phyloP scores from a whole-genome alignment of 2,329 filamentous ascomycete species.

The Samsoniella hepiali region DNA sequence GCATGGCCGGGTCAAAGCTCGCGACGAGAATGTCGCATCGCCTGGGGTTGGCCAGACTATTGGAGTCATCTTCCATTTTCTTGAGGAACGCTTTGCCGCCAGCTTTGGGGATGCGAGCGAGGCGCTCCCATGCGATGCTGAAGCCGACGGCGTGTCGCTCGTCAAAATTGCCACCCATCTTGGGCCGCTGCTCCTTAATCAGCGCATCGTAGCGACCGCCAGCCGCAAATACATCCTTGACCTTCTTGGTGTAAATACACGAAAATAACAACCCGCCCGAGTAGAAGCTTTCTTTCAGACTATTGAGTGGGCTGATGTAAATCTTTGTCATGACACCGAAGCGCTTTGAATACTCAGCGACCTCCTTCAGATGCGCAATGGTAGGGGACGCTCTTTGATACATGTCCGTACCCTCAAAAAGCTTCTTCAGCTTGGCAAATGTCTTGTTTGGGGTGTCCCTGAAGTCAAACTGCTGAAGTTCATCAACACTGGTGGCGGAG shows the following conservation, averaged over 20 bases:
- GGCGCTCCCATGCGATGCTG: slow-evolving; percentile 81
- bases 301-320: slow-evolving; percentile 80
- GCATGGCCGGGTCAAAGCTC: slow-evolving; percentile 74
- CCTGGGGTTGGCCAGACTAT: slow-evolving; percentile 58
- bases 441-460: slow-evolving; percentile 59
- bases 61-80: slow-evolving; percentile 62
- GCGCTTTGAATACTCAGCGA: slow-evolving; percentile 72
- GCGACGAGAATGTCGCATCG: slow-evolving; percentile 87
- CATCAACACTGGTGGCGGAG: slow-evolving; percentile 84
- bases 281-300: slow-evolving; percentile 90
- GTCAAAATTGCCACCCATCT: slow-evolving; percentile 57
- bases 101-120: slow-evolving; percentile 63
- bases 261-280: slow-evolving; percentile 82
- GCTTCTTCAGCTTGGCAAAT: slow-evolving; percentile 54
- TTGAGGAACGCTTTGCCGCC: slow-evolving; percentile 62
- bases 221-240: slow-evolving; percentile 83
- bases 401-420: slow-evolving; percentile 62
- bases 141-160: slow-evolving; percentile 86
- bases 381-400: slow-evolving; percentile 72
- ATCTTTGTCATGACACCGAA: slow-evolving; percentile 74
- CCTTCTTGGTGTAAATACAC: slow-evolving; percentile 81
- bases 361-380: slow-evolving; percentile 75
- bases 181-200: slow-evolving; percentile 78
- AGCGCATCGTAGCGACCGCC: slow-evolving; percentile 90
- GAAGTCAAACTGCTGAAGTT: slow-evolving; percentile 88